Evolutionary conservation across 108 stramenopile genomes (phyloP).

Genomic region (Cyclotella sp.): DNA sequence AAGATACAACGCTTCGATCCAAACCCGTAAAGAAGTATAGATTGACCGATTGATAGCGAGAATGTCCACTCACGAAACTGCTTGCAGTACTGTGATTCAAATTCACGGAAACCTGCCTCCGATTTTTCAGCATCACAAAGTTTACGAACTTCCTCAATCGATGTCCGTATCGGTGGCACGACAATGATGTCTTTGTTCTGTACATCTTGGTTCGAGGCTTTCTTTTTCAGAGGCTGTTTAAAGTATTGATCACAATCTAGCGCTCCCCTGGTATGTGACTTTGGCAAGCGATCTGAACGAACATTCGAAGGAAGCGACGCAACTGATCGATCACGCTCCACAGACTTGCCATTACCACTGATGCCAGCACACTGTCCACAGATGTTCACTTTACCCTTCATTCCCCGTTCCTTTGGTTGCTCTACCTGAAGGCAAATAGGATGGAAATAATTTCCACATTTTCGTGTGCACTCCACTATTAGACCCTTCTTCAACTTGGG

Average conservation of each 20-base stretch:
- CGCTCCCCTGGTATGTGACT: neutral
- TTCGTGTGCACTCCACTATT: conserved; percentile 27
- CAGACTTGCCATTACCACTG: neutral
- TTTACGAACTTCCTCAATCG: conserved; percentile 24
- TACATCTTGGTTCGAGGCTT: neutral
- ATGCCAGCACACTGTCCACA: conserved; percentile 1
- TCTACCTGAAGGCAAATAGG: conserved; percentile 44
- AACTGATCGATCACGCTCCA: neutral
- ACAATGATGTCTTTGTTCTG: conserved; percentile 22
- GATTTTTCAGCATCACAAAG: conserved; percentile 16
- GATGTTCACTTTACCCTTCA: conserved; percentile 12
- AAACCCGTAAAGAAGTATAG: conserved; percentile 75
- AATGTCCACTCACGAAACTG: conserved; percentile 70
- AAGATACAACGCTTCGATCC: conserved; percentile 72
- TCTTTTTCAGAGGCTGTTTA: conserved; percentile 22
- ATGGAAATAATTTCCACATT: conserved; percentile 46
- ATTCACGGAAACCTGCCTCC: conserved; percentile 6
- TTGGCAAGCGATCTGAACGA: neutral
- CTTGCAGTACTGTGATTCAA: conserved; percentile 20
- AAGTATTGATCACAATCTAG: conserved; percentile 40
- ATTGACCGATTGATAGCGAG: conserved; percentile 65
- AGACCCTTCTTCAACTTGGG: conserved; percentile 11
- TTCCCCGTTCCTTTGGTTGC: conserved; percentile 1
- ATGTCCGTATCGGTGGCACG: conserved; percentile 23
- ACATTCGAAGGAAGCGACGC: neutral